Base-by-base conservation (phyloP, 2,329 filamentous ascomycete genomes). In the Cladophialophora bantiana region DNA sequence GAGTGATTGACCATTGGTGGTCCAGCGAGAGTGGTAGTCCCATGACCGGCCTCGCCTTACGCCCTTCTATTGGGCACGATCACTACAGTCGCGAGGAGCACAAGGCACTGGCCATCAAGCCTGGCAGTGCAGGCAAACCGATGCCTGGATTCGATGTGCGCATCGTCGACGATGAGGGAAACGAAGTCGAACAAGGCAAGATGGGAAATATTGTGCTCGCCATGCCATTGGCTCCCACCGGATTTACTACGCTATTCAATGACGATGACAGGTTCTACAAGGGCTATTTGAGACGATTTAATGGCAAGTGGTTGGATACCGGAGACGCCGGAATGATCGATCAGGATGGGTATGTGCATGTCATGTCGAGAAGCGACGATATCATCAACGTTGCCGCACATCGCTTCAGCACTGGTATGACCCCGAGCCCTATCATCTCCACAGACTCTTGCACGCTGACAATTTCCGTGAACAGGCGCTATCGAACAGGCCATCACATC, bases 371-470 rank as follows among this genome's bases (percentile, higher is more conserved):
- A 61, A 84, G 84, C 36, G 94, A 97, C 80, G 94, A 97, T 77
- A 90, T 97, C 67, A 93, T 97, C 75, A 97, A 97, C 75, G 94
- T 97, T n/a, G 94, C 93, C 48, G 93, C 94, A 4, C 94, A 97
- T 80, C 87, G 94, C 13, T 89, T 97, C 68, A 94, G 91, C 70
- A 97, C 93, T 10, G 92, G 91, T 91, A 82, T 73, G 84, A 77
- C n/a, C 4, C 26, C 10, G 36, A 45, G 48, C 40, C 55, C 48
- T n/a, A 52, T 26, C 45, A 59, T 53, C 31, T 48, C 54, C n/a
- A n/a, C 18, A 6, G 5, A 55, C 65, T 69, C 35, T 34, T 31
- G 6, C 31, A 42, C 13, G 35, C 59, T 68, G 55, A 62, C 42
- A 53, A 15, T 26, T 45, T 31, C 13, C 9, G 12, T 26, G 34